Conservation (phyloP, 345 rosid genomes). For the Salix exigua region DNA sequence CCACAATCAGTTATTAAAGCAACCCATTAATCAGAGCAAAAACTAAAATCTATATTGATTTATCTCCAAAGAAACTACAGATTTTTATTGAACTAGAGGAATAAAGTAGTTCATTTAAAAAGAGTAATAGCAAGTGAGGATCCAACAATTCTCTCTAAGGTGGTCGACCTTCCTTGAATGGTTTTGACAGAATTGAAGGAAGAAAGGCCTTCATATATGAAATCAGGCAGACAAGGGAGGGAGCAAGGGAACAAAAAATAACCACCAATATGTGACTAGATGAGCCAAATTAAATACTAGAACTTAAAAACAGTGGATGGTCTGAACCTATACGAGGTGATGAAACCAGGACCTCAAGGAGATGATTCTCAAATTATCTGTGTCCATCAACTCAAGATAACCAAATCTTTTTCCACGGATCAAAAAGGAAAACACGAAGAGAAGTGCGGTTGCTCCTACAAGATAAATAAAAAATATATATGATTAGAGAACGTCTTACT, state of each 20-base stretch:
- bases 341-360: background rate
- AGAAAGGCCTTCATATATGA: background rate
- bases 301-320: background rate
- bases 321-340: background rate
- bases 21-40: background rate
- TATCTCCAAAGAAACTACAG: background rate
- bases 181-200: background rate
- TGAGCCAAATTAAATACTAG: background rate
- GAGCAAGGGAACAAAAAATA: background rate
- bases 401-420: background rate
- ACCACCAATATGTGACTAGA: background rate
- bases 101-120: background rate
- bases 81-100: background rate
- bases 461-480: background rate
- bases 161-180: background rate
- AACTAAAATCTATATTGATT: background rate
- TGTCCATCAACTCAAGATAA: background rate
- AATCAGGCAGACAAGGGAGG: background rate
- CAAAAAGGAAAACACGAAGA: background rate
- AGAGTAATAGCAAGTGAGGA: background rate
- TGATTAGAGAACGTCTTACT: conserved; percentile 27
- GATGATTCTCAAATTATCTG: background rate
- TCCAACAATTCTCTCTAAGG: background rate
- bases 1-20: background rate
- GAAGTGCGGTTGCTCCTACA: background rate